Percentiles rank a stretch among this genome's conserved stretches.
phyloP scores from a whole-genome alignment of 805 yeast genomes.

The Candida verbasci region DNA sequence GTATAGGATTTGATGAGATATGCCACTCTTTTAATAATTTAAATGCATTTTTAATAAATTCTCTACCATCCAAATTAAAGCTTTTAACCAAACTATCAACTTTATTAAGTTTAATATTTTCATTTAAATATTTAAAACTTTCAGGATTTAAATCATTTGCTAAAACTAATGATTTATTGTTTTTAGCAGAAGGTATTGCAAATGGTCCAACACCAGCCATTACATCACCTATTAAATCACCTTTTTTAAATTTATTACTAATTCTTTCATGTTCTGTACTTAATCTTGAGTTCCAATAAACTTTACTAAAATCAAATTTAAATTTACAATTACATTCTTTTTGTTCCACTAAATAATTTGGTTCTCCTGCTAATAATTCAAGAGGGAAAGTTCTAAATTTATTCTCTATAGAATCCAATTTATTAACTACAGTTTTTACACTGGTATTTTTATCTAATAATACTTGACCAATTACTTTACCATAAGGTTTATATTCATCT shows the following conservation, averaged over 20 bases:
- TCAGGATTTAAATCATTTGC: slow-evolving; percentile 95
- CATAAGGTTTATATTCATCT: slow-evolving; percentile 81
- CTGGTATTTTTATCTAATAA: slow-evolving; percentile 82
- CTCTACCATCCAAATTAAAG: slow-evolving; percentile 76
- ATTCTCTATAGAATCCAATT: slow-evolving; percentile 80
- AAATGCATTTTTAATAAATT: slow-evolving; percentile 65
- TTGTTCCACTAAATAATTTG: slow-evolving; percentile 75
- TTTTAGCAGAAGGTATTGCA: slow-evolving; percentile 92
- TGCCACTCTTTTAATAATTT: slow-evolving; percentile 46
- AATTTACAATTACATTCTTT: slow-evolving; percentile 83
- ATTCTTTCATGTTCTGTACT: slow-evolving; percentile 91
- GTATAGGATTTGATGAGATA: slow-evolving; percentile 24
- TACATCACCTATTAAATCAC: slow-evolving; percentile 85
- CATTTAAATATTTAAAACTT: slow-evolving; percentile 63
- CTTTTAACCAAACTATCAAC: slow-evolving; percentile 56
- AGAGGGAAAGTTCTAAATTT: slow-evolving; percentile 87
- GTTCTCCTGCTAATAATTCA: slow-evolving; percentile 88
- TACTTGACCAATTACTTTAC: slow-evolving; percentile 79
- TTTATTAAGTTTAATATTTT: slow-evolving; percentile 63
- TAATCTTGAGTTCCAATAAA: slow-evolving; percentile 95
- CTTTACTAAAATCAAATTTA: slow-evolving; percentile 85
- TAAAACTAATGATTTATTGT: slow-evolving; percentile 61
- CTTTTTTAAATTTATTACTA: slow-evolving; percentile 54
- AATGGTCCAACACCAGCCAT: slow-evolving; percentile 99
- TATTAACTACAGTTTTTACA: slow-evolving; percentile 86